Conservation (phyloP, 306 rosid genomes). For the Herpetospermum pedunculosum region DNA sequence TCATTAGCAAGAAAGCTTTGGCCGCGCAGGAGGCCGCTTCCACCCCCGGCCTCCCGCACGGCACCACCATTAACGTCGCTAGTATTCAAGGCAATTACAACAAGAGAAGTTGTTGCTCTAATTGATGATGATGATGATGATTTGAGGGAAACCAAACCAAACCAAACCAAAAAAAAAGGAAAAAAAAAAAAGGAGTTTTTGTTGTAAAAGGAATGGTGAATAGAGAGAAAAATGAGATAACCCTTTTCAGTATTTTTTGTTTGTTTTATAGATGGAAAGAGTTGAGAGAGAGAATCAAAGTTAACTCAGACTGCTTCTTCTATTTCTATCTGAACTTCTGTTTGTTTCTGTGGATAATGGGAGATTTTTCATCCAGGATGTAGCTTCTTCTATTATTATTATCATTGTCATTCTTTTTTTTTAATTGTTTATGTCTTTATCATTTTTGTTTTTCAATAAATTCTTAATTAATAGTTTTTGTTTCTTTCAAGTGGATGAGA, state of each 20-base stretch:
- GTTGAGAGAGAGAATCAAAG: not conserved
- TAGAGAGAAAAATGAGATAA: conserved; percentile 7
- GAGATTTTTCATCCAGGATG: conserved; percentile 6
- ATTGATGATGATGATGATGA: conserved; percentile 15
- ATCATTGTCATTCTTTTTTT: not conserved
- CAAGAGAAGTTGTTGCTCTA: conserved; percentile 51
- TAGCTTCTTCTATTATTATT: not conserved
- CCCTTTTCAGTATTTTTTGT: not conserved
- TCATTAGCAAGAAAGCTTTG: conserved; percentile 55
- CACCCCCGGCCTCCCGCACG: conserved; percentile 40
- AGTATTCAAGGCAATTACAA: conserved; percentile 23
- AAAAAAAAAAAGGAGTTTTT: not conserved
- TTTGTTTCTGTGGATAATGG: conserved; percentile 3
- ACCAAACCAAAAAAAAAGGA: not conserved
- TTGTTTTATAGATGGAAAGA: not conserved
- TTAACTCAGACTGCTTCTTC: not conserved
- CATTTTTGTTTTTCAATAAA: not conserved
- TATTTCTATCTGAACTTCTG: not conserved
- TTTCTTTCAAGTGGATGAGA: not conserved
- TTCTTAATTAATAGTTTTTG: not conserved
- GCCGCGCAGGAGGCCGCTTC: conserved; percentile 59
- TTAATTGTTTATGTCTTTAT: not conserved
- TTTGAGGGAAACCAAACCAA: not conserved
- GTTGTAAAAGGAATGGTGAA: not conserved
- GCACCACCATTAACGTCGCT: conserved; percentile 51